These are phyloP conservation scores for Tolypocladium tundrense DNA, from an alignment of 2,329 filamentous ascomycete genomes.

Conservation along the genomic window DNA sequence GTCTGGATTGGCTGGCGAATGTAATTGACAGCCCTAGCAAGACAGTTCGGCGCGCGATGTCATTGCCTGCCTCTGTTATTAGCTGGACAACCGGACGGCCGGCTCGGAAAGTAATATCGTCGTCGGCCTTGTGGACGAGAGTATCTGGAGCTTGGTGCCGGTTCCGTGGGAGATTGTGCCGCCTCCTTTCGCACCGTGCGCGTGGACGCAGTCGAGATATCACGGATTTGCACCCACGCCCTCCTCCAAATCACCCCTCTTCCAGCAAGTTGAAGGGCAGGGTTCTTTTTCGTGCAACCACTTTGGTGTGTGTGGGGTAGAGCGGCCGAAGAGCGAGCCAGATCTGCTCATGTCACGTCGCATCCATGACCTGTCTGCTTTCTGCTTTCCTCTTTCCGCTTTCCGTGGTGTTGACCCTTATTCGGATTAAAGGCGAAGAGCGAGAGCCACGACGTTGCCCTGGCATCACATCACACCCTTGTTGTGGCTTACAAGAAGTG, in stretches of 20 bases:
- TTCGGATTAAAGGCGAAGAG: background rate
- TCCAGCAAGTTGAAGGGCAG: background rate
- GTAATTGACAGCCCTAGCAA: background rate
- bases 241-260: background rate
- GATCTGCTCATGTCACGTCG: slow-evolving; percentile 14
- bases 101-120: background rate
- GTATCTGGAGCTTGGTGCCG: background rate
- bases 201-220: background rate
- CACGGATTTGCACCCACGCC: background rate
- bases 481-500: slow-evolving; percentile 3
- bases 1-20: background rate
- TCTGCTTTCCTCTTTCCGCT: no score
- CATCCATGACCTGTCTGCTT: slow-evolving; percentile 3
- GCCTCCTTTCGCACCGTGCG: background rate
- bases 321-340: slow-evolving; percentile 1
- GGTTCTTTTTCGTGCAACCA: background rate
- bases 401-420: background rate
- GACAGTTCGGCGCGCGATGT: background rate
- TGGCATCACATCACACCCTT: background rate
- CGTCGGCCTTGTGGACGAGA: background rate
- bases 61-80: background rate
- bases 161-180: background rate
- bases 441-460: background rate
- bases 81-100: background rate
- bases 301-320: background rate